Percentiles rank a stretch among this genome's conserved stretches.
Conservation (phyloP, 768 basidiomycete species). For the Boletus barrowsii region DNA sequence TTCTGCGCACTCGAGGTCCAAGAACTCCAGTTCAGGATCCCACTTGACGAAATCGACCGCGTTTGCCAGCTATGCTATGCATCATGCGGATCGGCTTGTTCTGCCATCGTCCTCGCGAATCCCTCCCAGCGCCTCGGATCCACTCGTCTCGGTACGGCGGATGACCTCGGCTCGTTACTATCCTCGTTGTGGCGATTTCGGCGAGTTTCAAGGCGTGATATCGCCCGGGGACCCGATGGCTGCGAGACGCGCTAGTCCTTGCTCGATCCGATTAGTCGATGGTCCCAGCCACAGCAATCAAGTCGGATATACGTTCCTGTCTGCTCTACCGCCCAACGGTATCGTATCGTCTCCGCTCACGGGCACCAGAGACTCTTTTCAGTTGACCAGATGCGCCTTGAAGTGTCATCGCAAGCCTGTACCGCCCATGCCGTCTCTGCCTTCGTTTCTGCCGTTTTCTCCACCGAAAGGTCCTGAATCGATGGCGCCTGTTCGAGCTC, state of each 20-base stretch:
- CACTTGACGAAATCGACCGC: slow-evolving; percentile 8
- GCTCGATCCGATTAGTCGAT: slow-evolving; percentile 27
- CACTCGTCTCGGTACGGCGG: not conserved
- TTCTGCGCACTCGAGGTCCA: not conserved
- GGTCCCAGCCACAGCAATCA: slow-evolving; percentile 9
- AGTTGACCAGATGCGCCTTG: slow-evolving; percentile 18
- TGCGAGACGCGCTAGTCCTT: slow-evolving; percentile 14
- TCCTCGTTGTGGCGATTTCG: slow-evolving; percentile 1
- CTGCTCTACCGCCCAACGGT: slow-evolving; percentile 19
- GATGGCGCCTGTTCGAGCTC: not conserved
- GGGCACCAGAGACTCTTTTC: slow-evolving; percentile 29
- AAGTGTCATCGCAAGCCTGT: slow-evolving; percentile 14
- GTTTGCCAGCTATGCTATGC: slow-evolving; percentile 6
- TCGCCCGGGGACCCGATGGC: not conserved
- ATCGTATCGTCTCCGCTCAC: slow-evolving; percentile 19
- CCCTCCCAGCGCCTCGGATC: not conserved
- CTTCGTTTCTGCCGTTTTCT: slow-evolving; percentile 13
- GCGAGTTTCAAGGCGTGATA: not conserved
- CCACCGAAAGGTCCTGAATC: not conserved
- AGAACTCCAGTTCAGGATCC: slow-evolving; percentile 2
- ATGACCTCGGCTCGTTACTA: not conserved
- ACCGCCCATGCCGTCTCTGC: slow-evolving; percentile 22
- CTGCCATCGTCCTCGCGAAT: not conserved
- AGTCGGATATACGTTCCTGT: slow-evolving; percentile 24
- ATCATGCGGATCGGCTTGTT: not conserved